These are phyloP conservation scores for Uncinocarpus reesii DNA, from an alignment of 2,329 filamentous ascomycete genomes.

Conservation along the genomic window DNA sequence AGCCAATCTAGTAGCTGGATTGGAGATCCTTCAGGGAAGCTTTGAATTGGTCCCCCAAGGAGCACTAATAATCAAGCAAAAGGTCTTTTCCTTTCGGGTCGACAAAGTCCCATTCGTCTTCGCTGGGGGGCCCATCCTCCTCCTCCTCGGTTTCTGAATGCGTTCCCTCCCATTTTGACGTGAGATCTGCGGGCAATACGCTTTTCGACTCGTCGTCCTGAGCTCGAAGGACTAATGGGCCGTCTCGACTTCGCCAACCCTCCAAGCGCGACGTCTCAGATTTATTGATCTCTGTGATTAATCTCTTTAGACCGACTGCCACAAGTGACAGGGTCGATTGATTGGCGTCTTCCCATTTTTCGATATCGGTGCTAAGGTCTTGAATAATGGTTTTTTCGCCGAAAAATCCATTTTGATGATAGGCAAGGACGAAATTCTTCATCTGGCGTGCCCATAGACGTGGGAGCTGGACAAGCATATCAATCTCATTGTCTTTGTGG, in stretches of 20 bases:
- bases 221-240: conserved; percentile 7
- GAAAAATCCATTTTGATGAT: conserved; percentile 39
- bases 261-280: conserved; percentile 2
- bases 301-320: conserved; percentile 3
- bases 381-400: conserved; percentile 30
- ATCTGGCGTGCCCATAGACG: conserved; percentile 44
- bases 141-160: background rate
- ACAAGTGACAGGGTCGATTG: conserved; percentile 15
- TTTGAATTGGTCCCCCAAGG: too few species aligned
- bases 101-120: conserved; percentile 4
- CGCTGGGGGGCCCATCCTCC: background rate
- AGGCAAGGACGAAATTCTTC: conserved; percentile 44
- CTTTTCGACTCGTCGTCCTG: background rate
- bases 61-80: background rate
- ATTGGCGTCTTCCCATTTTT: conserved; percentile 37
- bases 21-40: too few species aligned
- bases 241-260: background rate
- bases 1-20: too few species aligned
- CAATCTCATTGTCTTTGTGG: conserved; percentile 27
- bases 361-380: conserved; percentile 30
- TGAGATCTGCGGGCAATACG: conserved; percentile 9
- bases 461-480: conserved; percentile 34
- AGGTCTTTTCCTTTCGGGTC: background rate
- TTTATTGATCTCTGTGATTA: conserved; percentile 3
- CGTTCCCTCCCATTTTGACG: conserved; percentile 3